Conservation (phyloP, 73 alveolate genomes). For the Tetrahymena malaccensis region DNA sequence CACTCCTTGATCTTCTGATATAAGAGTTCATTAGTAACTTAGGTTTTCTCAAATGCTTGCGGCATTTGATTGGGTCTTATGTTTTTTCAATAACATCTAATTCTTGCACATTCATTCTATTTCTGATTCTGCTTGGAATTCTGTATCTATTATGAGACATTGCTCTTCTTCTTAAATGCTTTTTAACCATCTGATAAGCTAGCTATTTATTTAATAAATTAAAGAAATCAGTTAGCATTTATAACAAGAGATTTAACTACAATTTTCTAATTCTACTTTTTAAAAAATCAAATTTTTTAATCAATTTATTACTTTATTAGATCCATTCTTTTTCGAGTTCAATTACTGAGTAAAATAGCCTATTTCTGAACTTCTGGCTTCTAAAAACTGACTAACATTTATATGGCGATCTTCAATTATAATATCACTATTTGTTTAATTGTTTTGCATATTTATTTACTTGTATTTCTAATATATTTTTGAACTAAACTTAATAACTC, state of each 20-base stretch:
- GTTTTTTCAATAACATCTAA: slow-evolving; percentile 38
- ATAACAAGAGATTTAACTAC: neutral
- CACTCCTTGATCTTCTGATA: slow-evolving; percentile 63
- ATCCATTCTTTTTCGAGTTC: neutral
- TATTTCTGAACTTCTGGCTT: neutral
- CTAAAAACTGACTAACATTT: neutral
- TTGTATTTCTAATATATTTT: neutral
- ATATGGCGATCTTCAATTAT: neutral
- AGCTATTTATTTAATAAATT: neutral
- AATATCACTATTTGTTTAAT: neutral
- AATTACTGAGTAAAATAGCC: neutral
- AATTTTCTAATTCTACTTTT: neutral
- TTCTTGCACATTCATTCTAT: slow-evolving; percentile 1
- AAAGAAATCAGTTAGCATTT: too few relatives aligned
- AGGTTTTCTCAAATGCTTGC: slow-evolving; percentile 78
- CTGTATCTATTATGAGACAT: slow-evolving; percentile 97
- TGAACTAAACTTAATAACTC: neutral
- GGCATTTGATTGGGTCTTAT: slow-evolving; percentile 62
- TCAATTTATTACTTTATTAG: neutral
- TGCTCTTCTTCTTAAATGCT: slow-evolving; percentile 95
- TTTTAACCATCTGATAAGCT: slow-evolving; percentile 73
- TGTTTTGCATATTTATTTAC: neutral
- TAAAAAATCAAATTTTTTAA: too few relatives aligned
- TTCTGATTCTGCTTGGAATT: slow-evolving; percentile 72
- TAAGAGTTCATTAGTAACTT: slow-evolving; percentile 51